phyloP scores from a whole-genome alignment of 768 basidiomycete genomes.

The Suillus cothurnatus region DNA sequence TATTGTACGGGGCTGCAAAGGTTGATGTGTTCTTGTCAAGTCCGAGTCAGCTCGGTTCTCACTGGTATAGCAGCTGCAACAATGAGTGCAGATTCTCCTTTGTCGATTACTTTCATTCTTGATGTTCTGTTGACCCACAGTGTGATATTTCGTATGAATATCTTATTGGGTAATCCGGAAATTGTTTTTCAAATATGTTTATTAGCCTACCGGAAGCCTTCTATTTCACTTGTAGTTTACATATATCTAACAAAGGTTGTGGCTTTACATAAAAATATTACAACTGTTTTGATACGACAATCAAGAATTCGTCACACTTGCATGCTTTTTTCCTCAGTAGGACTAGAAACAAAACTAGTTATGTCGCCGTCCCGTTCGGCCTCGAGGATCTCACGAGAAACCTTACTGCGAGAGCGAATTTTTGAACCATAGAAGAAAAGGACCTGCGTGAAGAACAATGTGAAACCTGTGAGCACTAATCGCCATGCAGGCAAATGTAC shows the following conservation, averaged over 20 bases:
- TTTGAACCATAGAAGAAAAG: constrained; percentile 35
- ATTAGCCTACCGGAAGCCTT: too few species aligned
- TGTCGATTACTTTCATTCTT: too few species aligned
- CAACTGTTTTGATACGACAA: too few species aligned
- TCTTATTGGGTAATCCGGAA: too few species aligned
- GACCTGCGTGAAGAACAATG: constrained; percentile 17
- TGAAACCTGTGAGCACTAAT: not conserved
- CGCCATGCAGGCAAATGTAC: constrained; percentile 12
- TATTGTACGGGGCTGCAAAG: too few species aligned
- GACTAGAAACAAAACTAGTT: not conserved
- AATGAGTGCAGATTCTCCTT: too few species aligned
- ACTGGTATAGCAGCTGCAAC: too few species aligned
- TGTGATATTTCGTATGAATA: too few species aligned
- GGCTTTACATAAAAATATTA: not conserved
- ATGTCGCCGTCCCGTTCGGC: constrained; percentile 9
- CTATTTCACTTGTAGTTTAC: not conserved
- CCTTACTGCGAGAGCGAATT: constrained; percentile 33
- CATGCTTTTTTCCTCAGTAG: not conserved
- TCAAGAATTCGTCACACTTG: not conserved
- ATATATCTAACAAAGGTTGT: not conserved
- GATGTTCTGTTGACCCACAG: too few species aligned
- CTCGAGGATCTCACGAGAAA: constrained; percentile 22
- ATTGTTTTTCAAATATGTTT: too few species aligned
- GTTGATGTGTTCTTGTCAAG: too few species aligned
- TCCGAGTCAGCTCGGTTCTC: too few species aligned